Base-by-base conservation (phyloP, 805 yeast genomes). In the Metschnikowia reukaufii region DNA sequence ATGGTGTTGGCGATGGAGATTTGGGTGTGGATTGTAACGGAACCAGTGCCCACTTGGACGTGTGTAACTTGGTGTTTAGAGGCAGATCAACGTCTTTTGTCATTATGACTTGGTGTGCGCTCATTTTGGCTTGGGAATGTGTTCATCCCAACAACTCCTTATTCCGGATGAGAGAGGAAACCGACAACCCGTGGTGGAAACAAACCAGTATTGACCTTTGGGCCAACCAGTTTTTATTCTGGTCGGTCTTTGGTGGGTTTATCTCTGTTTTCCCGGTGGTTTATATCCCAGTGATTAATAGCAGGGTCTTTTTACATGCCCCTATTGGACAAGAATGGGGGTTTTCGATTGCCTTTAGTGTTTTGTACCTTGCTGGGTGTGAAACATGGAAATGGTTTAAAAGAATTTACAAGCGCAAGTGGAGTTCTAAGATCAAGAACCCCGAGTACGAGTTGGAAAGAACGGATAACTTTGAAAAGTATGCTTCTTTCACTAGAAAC, bases 381-480 rank as follows among this genome's bases (percentile, higher is more conserved):
- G 77, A 74, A 54, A 60, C 57, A 2, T 64, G 70, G 66, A 66
- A 68, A 46, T 73, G 74, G 73, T 53, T 53, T 32, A 72, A 72
- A 60, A 56, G 75, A 47, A 48, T 73, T 25, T 65, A 61, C 53
- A 45, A 42, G 35, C 56, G 71, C 33, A 60, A 59, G 36, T 51
- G 55, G 53, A 40, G 51, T 36, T 33, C 49, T 39, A 69, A 60
- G 49, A 80, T 74, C 13, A 72, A 70, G 45, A 80, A 81, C 57
- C 87, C 87, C 15, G 86, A 82, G 57, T 71, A 76, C 44, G 88
- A 83, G 52, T 68, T 82, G 64, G 86, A 83, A 59, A 78, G 77
- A 61, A 73, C 67, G 51, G 78, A 80, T 60, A 85, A 87, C 32
- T 84, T 84, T 63, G 74, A 79, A 50, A 79, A 75, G 55, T 83